Conservation (phyloP, 306 rosid genomes). For the Cucumis cinereus region DNA sequence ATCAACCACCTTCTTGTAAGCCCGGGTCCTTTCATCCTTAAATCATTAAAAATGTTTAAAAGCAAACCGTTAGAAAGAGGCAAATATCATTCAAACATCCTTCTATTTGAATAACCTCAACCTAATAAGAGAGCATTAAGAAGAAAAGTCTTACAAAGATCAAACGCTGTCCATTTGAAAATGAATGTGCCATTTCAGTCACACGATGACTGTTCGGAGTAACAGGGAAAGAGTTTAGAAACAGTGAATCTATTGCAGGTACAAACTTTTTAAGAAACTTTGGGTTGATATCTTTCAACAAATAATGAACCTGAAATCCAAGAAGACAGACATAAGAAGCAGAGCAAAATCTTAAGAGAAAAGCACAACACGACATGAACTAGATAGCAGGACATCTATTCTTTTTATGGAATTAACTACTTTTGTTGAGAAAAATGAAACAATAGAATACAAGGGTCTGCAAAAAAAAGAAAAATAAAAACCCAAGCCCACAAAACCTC, state of each 20-base stretch:
- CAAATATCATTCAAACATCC: background rate
- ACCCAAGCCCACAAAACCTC: too few relatives aligned
- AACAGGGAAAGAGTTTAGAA: constrained; percentile 50
- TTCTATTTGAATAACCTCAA: background rate
- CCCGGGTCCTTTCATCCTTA: constrained; percentile 77
- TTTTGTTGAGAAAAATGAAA: too few relatives aligned
- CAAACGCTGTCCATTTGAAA: constrained; percentile 46
- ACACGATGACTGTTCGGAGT: constrained; percentile 85
- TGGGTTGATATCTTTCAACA: constrained; percentile 57
- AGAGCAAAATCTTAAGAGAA: too few relatives aligned
- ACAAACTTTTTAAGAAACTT: constrained; percentile 44
- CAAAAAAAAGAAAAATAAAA: too few relatives aligned
- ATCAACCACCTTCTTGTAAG: constrained; percentile 59
- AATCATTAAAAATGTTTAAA: constrained; percentile 18
- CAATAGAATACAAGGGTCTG: too few relatives aligned
- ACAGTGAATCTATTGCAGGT: constrained; percentile 33
- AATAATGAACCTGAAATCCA: constrained; percentile 49
- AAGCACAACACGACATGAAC: background rate
- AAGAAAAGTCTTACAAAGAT: constrained; percentile 44
- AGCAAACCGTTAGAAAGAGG: constrained; percentile 15
- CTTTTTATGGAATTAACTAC: too few relatives aligned
- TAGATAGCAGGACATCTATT: too few relatives aligned
- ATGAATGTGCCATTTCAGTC: constrained; percentile 48
- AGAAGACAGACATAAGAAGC: background rate
- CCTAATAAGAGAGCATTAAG: constrained; percentile 1